Base-by-base conservation (phyloP, 2,329 filamentous ascomycete genomes). In the Colletotrichum plurivorum region DNA sequence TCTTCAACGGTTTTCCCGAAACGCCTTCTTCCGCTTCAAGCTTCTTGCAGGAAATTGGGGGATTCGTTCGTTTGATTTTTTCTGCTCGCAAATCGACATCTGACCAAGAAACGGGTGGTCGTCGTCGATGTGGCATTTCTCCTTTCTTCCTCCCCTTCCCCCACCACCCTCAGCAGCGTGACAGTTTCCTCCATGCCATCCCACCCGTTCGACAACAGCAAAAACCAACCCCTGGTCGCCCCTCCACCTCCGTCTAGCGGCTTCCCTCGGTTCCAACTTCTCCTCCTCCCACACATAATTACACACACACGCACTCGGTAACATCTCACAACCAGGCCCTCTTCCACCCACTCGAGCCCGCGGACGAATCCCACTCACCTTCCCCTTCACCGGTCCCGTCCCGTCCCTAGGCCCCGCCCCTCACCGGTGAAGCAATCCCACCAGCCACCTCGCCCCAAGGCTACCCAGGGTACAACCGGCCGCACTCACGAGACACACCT, bases 371-470 rank as follows among this genome's bases (percentile, higher is more conserved):
- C 48, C 63, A 55, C 55, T 66, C 67, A 69, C 62, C 67, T 60
- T 60, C 22, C 45, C 54, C 25, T 49, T 69, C 67, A 69, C 67
- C 67, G 67, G 67, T 69, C 51, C 51, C 55, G 67, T 67, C 55
- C 62, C 62, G 62, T 69, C 67, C 67, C 67, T 61, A 66, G 49
- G 12, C 53, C 31, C 59, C 59, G 65, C 65, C 62, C 67, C 67
- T 69, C 67, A 69, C 67, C 67, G 67, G 67, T 69, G 55, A 69
- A 45, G 56, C 49, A 60, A 52, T 52, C 55, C 61, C 62, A 39
- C 66, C 55, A 66, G 62, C 66, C 62, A 66, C 48, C 48, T 31
- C 56, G 49, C 20, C n/a, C 39, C 51, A 10, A n/a, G 18, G 6
- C 8, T 6, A 22, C 49, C 3, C 3, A 43, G 39, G n/a, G 18